A percentile compares a stretch with the other conserved stretches of the same genome.
Conservation (phyloP, 148 eudicot species). For the Chenopodium formosanum region DNA sequence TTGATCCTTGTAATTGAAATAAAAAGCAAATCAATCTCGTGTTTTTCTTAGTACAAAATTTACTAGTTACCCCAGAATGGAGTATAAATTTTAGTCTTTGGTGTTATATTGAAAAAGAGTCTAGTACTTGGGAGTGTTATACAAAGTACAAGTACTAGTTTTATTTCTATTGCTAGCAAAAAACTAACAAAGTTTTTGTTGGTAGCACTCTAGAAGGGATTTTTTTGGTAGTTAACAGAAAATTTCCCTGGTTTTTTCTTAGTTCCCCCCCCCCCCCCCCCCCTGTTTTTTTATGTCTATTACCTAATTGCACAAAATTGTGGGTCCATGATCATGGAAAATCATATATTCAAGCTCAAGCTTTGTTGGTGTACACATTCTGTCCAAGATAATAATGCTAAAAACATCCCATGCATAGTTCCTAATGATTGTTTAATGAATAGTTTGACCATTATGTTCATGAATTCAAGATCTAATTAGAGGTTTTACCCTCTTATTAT, state of each 20-base stretch:
- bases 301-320: background rate
- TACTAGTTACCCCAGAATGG: too few relatives aligned
- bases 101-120: too few relatives aligned
- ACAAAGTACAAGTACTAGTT: too few relatives aligned
- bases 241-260: background rate
- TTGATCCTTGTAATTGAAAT: background rate
- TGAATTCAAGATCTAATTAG: background rate
- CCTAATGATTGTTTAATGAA: conserved; percentile 23
- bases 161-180: background rate
- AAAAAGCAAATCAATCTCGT: background rate
- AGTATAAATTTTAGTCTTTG: too few relatives aligned
- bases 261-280: background rate
- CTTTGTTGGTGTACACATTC: conserved; percentile 23
- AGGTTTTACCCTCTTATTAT: background rate
- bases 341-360: conserved; percentile 3
- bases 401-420: background rate
- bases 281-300: background rate
- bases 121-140: background rate
- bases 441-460: conserved; percentile 6
- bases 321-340: conserved; percentile 9
- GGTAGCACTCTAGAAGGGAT: background rate
- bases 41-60: too few relatives aligned
- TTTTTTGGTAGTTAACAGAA: background rate
- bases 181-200: background rate
- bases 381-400: background rate